These are phyloP conservation scores for Citrus sinensis DNA, from an alignment of 345 rosid species.

Conservation along the genomic window DVS_A1.0 CM039166.1:25364501-25365000, in stretches of 20 bases:
- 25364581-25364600: slow-evolving; percentile 11
- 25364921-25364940: too few species aligned
- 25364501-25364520: not conserved
- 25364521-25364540: not conserved
- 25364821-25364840: not conserved
- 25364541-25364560: slow-evolving; percentile 8
- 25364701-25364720: slow-evolving; percentile 19
- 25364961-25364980: not conserved
- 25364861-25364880: not conserved
- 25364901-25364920: not conserved
- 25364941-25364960: not conserved
- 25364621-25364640: not conserved
- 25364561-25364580: slow-evolving; percentile 14
- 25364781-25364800: not conserved
- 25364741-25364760: slow-evolving; percentile 9
- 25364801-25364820: not conserved
- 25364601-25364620: not conserved
- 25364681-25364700: slow-evolving; percentile 11
- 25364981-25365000: slow-evolving; percentile 10
- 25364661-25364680: not conserved
- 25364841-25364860: not conserved
- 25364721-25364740: not conserved
- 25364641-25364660: slow-evolving; percentile 1
- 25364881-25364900: too few species aligned
- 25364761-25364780: not conserved